Evolutionary conservation across 2,329 filamentous ascomycete species (phyloP), one percentile per base, ranked within the genome.

Genomic region (Pseudogymnoascus sp.): DNA sequence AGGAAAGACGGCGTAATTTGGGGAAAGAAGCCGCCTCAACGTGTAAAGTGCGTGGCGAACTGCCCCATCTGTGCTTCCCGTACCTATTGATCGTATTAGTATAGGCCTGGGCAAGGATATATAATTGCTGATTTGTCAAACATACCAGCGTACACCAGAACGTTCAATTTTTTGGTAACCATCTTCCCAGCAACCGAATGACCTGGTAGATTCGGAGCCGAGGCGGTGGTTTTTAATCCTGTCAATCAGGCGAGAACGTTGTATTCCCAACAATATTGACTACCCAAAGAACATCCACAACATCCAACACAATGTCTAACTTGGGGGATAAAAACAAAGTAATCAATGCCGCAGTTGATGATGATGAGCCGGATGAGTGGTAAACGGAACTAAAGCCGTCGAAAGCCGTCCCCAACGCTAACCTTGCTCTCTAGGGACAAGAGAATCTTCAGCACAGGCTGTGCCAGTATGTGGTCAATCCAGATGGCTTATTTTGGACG

Each of bases 361-460:
- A 93, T 64, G 92, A 97, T 76, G 93, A 97, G 76, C 90, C 90
- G 3, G 95, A 97, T 81, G 93, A 96, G 65, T 97, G 93, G 95
- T 97, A 79, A 76, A 84, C 71, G 70, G 44, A 37, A 50, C 21
- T 62, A 44, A 44, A 62, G 35, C 37, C 65, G 62, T 62, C 68
- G 67, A 33, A 56, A 56, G 50, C 50, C 29, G 50, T 35, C 63
- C 62, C 61, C 63, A 66, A 67, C 63, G 64, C 66, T 67, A 67
- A 70, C 50, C 40, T 62, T 53, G 61, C 35, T 60, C 63, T 69
- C 64, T 74, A 97, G 93, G 93, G 93, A 97, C 80, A 93, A 96
- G 83, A 84, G 95, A 73, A 97, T 97, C 76, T 96, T 91, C 80
- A 96, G 91, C 80, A 97, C 93, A 2, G 95, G 93, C 64, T 97